Evolutionary conservation across 2,329 filamentous ascomycete species (phyloP).

Genomic region (Huntiella abstrusa): DNA sequence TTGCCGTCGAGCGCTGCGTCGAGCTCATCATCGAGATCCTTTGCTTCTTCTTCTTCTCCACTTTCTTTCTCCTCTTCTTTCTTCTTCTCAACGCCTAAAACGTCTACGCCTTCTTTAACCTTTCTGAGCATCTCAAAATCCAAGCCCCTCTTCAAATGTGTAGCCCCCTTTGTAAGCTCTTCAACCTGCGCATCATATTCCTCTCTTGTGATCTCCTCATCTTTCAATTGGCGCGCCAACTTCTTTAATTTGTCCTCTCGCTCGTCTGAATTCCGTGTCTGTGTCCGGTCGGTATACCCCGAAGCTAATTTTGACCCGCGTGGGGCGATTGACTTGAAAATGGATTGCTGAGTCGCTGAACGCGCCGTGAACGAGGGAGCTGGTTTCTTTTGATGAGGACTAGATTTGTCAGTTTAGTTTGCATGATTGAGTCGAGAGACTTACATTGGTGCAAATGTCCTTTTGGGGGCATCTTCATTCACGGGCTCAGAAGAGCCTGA

Average conservation of each 20-base stretch:
- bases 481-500: too few species aligned
- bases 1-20: conserved; percentile 37
- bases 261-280: conserved; percentile 37
- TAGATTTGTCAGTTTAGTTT: too few species aligned
- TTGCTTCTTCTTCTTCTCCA: conserved; percentile 36
- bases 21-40: conserved; percentile 44
- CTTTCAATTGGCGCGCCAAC: conserved; percentile 63
- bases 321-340: conserved; percentile 59
- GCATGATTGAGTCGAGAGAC: conserved; percentile 16
- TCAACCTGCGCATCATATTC: conserved; percentile 58
- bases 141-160: conserved; percentile 79
- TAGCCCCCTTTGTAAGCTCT: conserved; percentile 70
- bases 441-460: conserved; percentile 23
- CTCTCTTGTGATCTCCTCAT: conserved; percentile 63
- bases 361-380: too few species aligned
- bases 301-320: conserved; percentile 63
- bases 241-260: conserved; percentile 51
- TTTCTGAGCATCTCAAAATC: conserved; percentile 65
- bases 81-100: conserved; percentile 28
- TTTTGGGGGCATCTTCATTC: background rate
- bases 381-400: too few species aligned
- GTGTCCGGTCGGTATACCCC: conserved; percentile 72
- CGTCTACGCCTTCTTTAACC: conserved; percentile 49
- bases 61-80: conserved; percentile 16
- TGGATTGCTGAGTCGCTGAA: conserved; percentile 34